A percentile compares a stretch with the other conserved stretches of the same genome.
Evolutionary conservation across 2,329 filamentous ascomycete species (phyloP).

Genomic region (Cercospora beticola): DNA sequence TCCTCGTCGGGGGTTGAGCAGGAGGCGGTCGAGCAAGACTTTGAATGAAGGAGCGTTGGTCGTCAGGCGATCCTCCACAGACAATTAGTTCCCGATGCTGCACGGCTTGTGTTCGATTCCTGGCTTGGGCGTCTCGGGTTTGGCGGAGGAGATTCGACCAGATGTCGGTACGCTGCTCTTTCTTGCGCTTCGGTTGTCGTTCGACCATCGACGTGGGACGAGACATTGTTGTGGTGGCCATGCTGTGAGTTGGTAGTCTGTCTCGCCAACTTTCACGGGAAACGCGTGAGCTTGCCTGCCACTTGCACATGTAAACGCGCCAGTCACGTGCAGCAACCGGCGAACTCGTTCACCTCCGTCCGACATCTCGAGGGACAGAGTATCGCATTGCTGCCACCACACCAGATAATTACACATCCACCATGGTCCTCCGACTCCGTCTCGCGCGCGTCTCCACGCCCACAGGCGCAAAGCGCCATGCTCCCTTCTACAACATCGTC

Average conservation of each 20-base stretch:
- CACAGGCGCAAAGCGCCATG: constrained; percentile 61
- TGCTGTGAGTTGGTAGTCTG: neutral
- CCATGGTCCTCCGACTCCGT: constrained; percentile 87
- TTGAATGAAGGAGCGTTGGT: constrained; percentile 34
- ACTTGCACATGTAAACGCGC: constrained; percentile 1
- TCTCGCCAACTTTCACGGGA: neutral
- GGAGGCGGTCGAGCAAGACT: constrained; percentile 34
- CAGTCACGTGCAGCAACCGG: neutral
- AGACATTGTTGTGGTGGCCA: constrained; percentile 25
- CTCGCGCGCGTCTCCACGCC: constrained; percentile 81
- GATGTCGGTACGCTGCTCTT: constrained; percentile 35
- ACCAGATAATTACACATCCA: neutral
- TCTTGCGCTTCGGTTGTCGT: constrained; percentile 26
- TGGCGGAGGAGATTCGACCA: constrained; percentile 38
- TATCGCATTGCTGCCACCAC: neutral
- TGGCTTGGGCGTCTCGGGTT: constrained; percentile 39
- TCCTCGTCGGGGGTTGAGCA: constrained; percentile 27
- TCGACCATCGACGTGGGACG: constrained; percentile 15
- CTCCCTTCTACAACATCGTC: constrained; percentile 95
- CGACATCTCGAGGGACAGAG: neutral
- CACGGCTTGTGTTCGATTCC: constrained; percentile 35
- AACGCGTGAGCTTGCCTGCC: neutral
- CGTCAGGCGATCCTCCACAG: constrained; percentile 36
- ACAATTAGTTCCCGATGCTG: constrained; percentile 35
- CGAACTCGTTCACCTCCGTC: constrained; percentile 9